A percentile compares a stretch with the other conserved stretches of the same genome.
phyloP scores from a whole-genome alignment of 2,329 filamentous ascomycete species.

The Balansia obtecta region DNA sequence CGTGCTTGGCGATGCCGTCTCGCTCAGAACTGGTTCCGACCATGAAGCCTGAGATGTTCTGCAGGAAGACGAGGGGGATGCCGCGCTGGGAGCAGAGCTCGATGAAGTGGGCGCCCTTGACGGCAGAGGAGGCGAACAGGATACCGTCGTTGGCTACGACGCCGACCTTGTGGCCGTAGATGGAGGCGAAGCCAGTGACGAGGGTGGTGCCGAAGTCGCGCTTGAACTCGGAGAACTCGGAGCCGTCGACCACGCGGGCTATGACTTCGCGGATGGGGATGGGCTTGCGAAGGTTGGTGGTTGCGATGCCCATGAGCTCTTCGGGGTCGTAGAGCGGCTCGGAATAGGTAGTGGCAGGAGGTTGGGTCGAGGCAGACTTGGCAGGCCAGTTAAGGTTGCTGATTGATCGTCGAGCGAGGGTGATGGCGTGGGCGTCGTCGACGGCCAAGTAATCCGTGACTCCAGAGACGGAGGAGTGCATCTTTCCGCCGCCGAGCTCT shows the following conservation, averaged over 20 bases:
- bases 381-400: conserved; percentile 81
- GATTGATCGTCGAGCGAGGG: conserved; percentile 72
- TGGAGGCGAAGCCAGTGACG: conserved; percentile 80
- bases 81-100: conserved; percentile 85
- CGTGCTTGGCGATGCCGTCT: conserved; percentile 94
- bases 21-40: conserved; percentile 85
- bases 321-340: conserved; percentile 71
- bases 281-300: conserved; percentile 76
- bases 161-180: conserved; percentile 82
- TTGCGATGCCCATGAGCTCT: conserved; percentile 80
- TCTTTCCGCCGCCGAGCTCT: conserved; percentile 76
- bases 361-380: conserved; percentile 24
- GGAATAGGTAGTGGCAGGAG: conserved; percentile 36
- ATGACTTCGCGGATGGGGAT: conserved; percentile 85
- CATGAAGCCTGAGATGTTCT: conserved; percentile 98
- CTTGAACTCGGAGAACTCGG: conserved; percentile 89
- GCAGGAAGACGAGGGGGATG: conserved; percentile 83
- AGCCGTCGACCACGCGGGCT: conserved; percentile 82
- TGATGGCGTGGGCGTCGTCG: conserved; percentile 82
- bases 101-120: conserved; percentile 95
- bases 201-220: conserved; percentile 78
- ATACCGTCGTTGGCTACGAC: conserved; percentile 96
- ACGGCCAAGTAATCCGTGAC: conserved; percentile 94
- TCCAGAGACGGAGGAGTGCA: conserved; percentile 83
- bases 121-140: conserved; percentile 73